phyloP scores from a whole-genome alignment of 2,329 filamentous ascomycete species.

The Hypoxylon sp. region DNA sequence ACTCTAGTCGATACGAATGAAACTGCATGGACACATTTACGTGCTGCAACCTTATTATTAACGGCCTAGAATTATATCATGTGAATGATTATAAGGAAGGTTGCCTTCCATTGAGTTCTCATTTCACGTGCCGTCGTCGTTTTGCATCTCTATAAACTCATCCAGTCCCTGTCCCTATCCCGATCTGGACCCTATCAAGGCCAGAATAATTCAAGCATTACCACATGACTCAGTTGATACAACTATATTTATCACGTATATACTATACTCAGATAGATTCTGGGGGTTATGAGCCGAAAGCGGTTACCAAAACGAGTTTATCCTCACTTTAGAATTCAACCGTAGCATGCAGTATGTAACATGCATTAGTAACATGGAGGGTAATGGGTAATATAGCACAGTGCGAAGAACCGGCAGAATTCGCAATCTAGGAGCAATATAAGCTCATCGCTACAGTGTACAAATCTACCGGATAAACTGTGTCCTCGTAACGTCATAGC shows the following conservation, averaged over 20 bases:
- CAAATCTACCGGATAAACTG: not conserved
- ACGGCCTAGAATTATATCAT: not conserved
- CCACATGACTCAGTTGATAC: not conserved
- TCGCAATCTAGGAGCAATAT: not conserved
- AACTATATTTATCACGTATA: not conserved
- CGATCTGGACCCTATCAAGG: not conserved
- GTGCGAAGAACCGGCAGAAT: not conserved
- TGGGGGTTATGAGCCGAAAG: not conserved
- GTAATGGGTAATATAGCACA: conserved; percentile 1
- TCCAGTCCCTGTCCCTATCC: not conserved
- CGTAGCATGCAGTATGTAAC: not conserved
- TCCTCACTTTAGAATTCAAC: not conserved
- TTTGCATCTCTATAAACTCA: not conserved
- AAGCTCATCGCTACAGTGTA: not conserved
- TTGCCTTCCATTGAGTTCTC: not conserved
- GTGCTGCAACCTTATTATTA: not conserved
- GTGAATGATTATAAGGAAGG: not conserved
- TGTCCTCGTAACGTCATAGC: not conserved
- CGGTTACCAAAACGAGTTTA: not conserved
- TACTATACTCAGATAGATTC: not conserved
- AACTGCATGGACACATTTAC: conserved; percentile 1
- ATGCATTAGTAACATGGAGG: conserved; percentile 1
- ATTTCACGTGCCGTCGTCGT: not conserved
- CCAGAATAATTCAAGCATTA: not conserved
- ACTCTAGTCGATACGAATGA: not conserved